Evolutionary conservation across 2,329 filamentous ascomycete species (phyloP).

Genomic region (Zymoseptoria ardabiliae): DNA sequence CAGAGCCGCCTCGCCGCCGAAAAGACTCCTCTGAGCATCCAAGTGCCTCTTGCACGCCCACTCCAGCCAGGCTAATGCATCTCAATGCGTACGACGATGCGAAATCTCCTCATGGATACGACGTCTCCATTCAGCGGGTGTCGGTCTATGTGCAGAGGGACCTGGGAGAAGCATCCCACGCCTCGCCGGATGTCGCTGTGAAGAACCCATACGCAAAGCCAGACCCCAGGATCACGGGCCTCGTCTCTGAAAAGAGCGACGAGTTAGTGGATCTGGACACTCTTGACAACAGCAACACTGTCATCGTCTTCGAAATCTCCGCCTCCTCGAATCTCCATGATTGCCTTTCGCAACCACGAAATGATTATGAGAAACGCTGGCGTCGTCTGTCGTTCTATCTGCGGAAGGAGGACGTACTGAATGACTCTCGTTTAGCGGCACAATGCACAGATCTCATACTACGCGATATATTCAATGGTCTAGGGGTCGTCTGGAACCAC

Average conservation of each 20-base stretch:
- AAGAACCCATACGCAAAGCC: constrained; percentile 36
- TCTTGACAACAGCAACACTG: constrained; percentile 44
- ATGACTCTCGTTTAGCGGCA: constrained; percentile 37
- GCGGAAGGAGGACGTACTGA: constrained; percentile 36
- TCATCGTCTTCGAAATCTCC: constrained; percentile 48
- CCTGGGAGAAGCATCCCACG: constrained; percentile 32
- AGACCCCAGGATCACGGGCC: background rate
- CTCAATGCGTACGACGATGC: constrained; percentile 42
- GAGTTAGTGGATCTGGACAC: constrained; percentile 7
- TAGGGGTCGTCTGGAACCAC: constrained; percentile 40
- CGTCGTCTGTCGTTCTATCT: constrained; percentile 46
- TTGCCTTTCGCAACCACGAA: constrained; percentile 44
- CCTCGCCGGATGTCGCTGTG: constrained; percentile 31
- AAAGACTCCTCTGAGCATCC: constrained; percentile 7
- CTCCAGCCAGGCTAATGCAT: constrained; percentile 42
- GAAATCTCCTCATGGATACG: constrained; percentile 41
- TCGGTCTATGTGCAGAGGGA: constrained; percentile 46
- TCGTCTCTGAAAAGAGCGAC: background rate
- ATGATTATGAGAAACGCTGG: constrained; percentile 48
- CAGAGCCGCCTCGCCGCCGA: constrained; percentile 9
- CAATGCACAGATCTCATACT: constrained; percentile 47
- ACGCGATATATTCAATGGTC: constrained; percentile 43
- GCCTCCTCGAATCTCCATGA: constrained; percentile 42
- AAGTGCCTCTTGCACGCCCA: constrained; percentile 2
- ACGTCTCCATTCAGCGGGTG: constrained; percentile 45